Evolutionary conservation across 495 filamentous ascomycete species (phyloP).

Genomic region (Xylaria grammica): DNA sequence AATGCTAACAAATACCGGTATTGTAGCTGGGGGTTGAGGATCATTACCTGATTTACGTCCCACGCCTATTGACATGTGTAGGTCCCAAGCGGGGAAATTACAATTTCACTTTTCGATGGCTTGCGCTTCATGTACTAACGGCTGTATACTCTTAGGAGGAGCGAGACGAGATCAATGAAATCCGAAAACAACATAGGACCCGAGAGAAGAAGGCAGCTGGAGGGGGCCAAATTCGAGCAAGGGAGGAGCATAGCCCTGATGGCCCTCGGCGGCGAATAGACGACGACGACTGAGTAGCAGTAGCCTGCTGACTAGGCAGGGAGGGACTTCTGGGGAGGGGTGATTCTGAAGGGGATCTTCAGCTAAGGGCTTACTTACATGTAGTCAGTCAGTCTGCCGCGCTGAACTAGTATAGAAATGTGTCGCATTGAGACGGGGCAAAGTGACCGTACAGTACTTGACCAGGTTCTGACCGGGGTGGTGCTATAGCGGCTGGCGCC

Average conservation of each 20-base stretch:
- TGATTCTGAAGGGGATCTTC: not conserved
- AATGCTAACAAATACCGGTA: not conserved
- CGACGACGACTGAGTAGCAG: not conserved
- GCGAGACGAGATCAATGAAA: not conserved
- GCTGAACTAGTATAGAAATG: not conserved
- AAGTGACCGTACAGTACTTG: too few species aligned
- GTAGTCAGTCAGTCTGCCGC: not conserved
- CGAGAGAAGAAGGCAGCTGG: not conserved
- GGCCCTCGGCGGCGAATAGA: not conserved
- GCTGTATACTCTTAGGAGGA: not conserved
- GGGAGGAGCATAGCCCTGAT: constrained; percentile 11
- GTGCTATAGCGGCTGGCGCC: too few species aligned
- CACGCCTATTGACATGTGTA: not conserved
- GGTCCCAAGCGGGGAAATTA: not conserved
- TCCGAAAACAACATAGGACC: constrained; percentile 2
- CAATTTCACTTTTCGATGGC: not conserved
- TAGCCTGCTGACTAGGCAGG: too few species aligned
- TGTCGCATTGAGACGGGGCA: not conserved
- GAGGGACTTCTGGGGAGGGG: too few species aligned
- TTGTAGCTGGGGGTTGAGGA: constrained; percentile 6
- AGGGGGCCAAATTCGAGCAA: not conserved
- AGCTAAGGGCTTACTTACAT: not conserved
- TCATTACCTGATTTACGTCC: constrained; percentile 9
- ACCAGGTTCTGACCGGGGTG: too few species aligned
- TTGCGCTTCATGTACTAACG: not conserved